Evolutionary conservation across 2,329 filamentous ascomycete species (phyloP), one percentile per base, ranked within the genome.

Genomic region (Colletotrichum sojae): DNA sequence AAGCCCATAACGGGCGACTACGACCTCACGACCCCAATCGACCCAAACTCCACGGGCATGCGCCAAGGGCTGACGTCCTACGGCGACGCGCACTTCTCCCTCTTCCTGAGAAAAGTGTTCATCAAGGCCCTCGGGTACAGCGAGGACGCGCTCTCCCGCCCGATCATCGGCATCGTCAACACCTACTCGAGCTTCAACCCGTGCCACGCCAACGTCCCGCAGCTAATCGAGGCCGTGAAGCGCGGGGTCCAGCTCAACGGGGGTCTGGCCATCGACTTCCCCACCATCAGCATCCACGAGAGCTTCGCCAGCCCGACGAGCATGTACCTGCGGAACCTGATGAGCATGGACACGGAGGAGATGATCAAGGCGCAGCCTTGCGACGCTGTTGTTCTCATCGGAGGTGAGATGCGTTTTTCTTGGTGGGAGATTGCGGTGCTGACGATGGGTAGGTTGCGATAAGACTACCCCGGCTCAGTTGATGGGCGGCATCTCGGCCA

Each of bases 281-380:
- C 91, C 0, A 94, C 91, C 0, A 93, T 94, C 63, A 92, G 89
- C 71, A 75, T 94, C 0, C 89, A 91, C 72, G 91, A 94, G 82
- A 86, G 84, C 3, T 94, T 94, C 75, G 84, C 91, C 0, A 83
- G 85, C 52, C 91, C 91, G 2, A 93, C 91, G 5, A 93, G 91
- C 79, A 93, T 94, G 92, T 93, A 89, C 63, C 75, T 94, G 55
- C 80, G 92, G 39, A 94, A 94, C 72, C 75, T 94, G 65, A 94
- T 94, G 91, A 91, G 89, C 72, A 92, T 94, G 90, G 92, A 94
- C 75, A 94, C 92, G 0, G 92, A 94, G 77, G 91, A 94, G 81
- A 94, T 94, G 91, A 89, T 93, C 61, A 83, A 83, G 51, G 91
- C 91, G 0, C 91, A 94, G 77, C 91, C 91, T 0, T 84, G 91